phyloP scores from a whole-genome alignment of 2,329 filamentous ascomycete species.

The Tolypocladium tropicale region DNA sequence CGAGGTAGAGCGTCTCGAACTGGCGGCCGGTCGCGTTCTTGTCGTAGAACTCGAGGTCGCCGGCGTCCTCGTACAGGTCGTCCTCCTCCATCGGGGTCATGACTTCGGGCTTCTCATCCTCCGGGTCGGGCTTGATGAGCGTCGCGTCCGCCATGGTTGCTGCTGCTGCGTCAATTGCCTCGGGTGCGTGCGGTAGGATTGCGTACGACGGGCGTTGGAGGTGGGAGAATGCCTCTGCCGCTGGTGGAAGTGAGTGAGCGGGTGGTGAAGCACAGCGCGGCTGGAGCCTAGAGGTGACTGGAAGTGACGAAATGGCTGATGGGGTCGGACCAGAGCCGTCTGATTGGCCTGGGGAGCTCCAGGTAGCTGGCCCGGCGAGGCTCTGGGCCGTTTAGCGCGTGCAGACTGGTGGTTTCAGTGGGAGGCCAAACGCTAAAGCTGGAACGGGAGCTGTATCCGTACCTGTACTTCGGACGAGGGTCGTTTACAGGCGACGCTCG shows the following conservation, averaged over 20 bases:
- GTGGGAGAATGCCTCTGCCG: neutral
- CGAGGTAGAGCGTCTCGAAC: conserved; percentile 52
- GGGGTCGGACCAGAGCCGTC: neutral
- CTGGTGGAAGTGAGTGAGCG: neutral
- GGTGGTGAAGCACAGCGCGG: neutral
- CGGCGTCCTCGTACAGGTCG: conserved; percentile 54
- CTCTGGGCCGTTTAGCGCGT: no score
- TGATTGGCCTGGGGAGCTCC: neutral
- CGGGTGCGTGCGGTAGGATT: neutral
- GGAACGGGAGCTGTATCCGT: neutral
- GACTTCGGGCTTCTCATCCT: conserved; percentile 31
- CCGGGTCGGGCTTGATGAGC: conserved; percentile 39
- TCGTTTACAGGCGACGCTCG: no score
- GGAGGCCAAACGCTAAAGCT: neutral
- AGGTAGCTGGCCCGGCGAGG: neutral
- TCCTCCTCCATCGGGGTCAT: conserved; percentile 44
- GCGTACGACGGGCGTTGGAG: neutral
- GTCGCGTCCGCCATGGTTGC: conserved; percentile 13
- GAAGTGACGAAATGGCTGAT: neutral
- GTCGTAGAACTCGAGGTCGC: conserved; percentile 47
- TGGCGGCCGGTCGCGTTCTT: conserved; percentile 26
- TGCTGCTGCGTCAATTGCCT: neutral
- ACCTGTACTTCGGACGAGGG: no score
- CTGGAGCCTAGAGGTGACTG: neutral
- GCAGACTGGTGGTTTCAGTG: neutral